Evolutionary conservation across 2,329 filamentous ascomycete genomes (phyloP).

Genomic region (Neocatenulostroma microsporum): DNA sequence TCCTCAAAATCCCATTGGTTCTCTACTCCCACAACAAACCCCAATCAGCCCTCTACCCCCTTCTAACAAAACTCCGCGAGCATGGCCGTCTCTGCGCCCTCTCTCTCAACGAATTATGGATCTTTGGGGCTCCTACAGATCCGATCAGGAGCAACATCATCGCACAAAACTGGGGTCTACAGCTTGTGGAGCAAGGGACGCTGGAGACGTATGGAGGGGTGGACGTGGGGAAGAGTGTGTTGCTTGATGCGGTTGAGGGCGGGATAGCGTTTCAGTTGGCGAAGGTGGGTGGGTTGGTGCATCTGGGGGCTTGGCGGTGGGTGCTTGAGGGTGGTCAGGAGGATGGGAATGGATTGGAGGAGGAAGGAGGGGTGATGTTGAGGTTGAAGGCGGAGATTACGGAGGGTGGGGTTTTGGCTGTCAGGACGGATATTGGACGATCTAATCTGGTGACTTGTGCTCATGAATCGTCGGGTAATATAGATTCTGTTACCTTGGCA

Average conservation of each 20-base stretch:
- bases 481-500: slow-evolving; percentile 15
- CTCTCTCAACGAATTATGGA: slow-evolving; percentile 5
- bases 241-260: slow-evolving; percentile 16
- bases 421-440: slow-evolving; percentile 2
- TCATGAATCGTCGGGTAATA: too few relatives aligned
- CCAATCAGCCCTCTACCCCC: background rate
- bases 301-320: slow-evolving; percentile 10
- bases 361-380: background rate
- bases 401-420: slow-evolving; percentile 6
- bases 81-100: slow-evolving; percentile 5
- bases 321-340: slow-evolving; percentile 4
- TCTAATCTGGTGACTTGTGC: background rate
- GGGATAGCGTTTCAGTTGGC: slow-evolving; percentile 8
- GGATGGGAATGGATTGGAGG: slow-evolving; percentile 6
- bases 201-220: slow-evolving; percentile 1
- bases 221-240: slow-evolving; percentile 1
- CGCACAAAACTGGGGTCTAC: slow-evolving; percentile 1
- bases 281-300: slow-evolving; percentile 2
- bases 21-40: background rate
- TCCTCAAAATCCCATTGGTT: slow-evolving; percentile 4
- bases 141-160: background rate
- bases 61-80: slow-evolving; percentile 1
- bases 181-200: slow-evolving; percentile 1
- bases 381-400: slow-evolving; percentile 6
- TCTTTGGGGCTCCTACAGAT: slow-evolving; percentile 5